Conservation (phyloP, 2,329 filamentous ascomycete species). For the Aspergillus chevalieri region DNA sequence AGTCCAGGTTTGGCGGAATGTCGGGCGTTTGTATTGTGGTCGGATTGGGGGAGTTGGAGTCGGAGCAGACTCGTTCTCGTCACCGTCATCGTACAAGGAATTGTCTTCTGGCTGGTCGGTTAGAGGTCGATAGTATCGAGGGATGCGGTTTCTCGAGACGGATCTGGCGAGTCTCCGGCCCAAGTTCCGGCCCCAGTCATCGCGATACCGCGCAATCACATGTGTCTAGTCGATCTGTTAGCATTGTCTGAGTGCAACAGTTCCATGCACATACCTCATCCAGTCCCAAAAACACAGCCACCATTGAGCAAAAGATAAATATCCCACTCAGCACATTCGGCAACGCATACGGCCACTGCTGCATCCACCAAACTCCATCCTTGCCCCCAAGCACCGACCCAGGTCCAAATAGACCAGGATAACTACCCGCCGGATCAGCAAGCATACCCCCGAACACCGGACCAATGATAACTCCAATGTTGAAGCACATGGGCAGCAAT, state of each 20-base stretch:
- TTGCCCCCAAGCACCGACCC: slow-evolving; percentile 52
- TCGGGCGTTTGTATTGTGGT: slow-evolving; percentile 35
- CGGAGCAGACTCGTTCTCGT: slow-evolving; percentile 19
- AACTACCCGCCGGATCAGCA: slow-evolving; percentile 58
- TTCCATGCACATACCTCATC: slow-evolving; percentile 52
- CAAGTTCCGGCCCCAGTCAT: slow-evolving; percentile 37
- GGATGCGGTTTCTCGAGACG: slow-evolving; percentile 16
- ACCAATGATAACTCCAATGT: slow-evolving; percentile 57
- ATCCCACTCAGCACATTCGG: slow-evolving; percentile 62
- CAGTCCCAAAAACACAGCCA: slow-evolving; percentile 56
- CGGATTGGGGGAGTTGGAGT: slow-evolving; percentile 20
- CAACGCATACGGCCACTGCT: slow-evolving; percentile 60
- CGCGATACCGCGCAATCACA: slow-evolving; percentile 31
- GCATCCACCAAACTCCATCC: slow-evolving; percentile 58
- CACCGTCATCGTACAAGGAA: slow-evolving; percentile 28
- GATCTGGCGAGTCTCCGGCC: slow-evolving; percentile 29
- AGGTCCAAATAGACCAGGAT: slow-evolving; percentile 59
- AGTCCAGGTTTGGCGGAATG: slow-evolving; percentile 49
- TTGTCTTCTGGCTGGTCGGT: slow-evolving; percentile 21
- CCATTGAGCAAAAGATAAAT: slow-evolving; percentile 52
- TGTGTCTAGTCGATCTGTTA: slow-evolving; percentile 24
- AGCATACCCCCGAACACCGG: slow-evolving; percentile 59
- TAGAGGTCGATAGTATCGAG: slow-evolving; percentile 32
- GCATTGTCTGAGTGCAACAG: not conserved
- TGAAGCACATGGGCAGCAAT: slow-evolving; percentile 63